Evolutionary conservation across 768 basidiomycete species (phyloP).

Genomic region (Tephrocybe rancida): DNA sequence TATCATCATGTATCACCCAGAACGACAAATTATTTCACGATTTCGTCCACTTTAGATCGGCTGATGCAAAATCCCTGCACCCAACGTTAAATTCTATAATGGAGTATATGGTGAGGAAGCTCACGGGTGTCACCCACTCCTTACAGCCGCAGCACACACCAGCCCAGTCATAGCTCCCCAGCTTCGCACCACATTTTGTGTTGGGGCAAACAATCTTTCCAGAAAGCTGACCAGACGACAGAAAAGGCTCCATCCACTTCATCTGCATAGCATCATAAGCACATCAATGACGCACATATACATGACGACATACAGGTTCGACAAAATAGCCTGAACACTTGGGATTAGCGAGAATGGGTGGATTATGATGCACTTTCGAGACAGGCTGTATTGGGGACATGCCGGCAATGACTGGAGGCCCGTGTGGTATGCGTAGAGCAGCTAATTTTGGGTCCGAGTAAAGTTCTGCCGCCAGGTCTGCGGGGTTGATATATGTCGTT

Average conservation of each 20-base stretch:
- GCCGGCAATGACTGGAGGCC: neutral
- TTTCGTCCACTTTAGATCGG: slow-evolving; percentile 69
- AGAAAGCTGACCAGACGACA: slow-evolving; percentile 72
- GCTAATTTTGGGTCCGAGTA: slow-evolving; percentile 45
- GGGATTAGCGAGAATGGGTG: slow-evolving; percentile 73
- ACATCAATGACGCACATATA: neutral
- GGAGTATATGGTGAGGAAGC: slow-evolving; percentile 22
- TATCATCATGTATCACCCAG: too few species aligned
- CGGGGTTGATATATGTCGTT: slow-evolving; percentile 35
- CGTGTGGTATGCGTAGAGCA: slow-evolving; percentile 31
- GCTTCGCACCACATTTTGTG: slow-evolving; percentile 84
- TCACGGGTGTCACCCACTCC: slow-evolving; percentile 89
- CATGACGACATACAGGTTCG: slow-evolving; percentile 73
- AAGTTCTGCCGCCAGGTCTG: slow-evolving; percentile 45
- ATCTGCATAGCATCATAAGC: slow-evolving; percentile 47
- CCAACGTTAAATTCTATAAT: neutral
- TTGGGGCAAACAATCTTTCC: slow-evolving; percentile 96
- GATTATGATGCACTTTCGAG: slow-evolving; percentile 41
- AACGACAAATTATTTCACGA: slow-evolving; percentile 32
- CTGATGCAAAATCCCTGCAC: slow-evolving; percentile 65
- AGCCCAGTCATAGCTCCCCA: slow-evolving; percentile 98
- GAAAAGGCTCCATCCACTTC: slow-evolving; percentile 93
- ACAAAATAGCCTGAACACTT: slow-evolving; percentile 97
- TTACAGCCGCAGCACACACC: slow-evolving; percentile 91
- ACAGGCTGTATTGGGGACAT: slow-evolving; percentile 21